Evolutionary conservation across 148 eudicot genomes (phyloP).

Genomic region (Nepenthes gracilis): DNA sequence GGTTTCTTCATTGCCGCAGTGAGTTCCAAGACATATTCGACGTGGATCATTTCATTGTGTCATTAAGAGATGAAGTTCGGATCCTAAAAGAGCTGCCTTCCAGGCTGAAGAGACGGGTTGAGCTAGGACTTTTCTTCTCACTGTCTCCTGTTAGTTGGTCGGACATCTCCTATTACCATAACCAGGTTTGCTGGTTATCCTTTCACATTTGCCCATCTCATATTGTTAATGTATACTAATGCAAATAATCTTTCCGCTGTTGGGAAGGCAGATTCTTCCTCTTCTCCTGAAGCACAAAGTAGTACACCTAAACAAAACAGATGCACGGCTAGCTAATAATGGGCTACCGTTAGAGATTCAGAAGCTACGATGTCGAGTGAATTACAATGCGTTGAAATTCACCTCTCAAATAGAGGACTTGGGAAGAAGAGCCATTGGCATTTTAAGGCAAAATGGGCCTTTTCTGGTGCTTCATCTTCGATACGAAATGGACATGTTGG

Average conservation of each 20-base stretch:
- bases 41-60: constrained; percentile 30
- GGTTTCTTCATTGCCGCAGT: constrained; percentile 6
- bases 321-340: constrained; percentile 34
- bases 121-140: constrained; percentile 13
- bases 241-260: not conserved
- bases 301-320: constrained; percentile 27
- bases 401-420: constrained; percentile 20
- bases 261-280: constrained; percentile 23
- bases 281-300: constrained; percentile 16
- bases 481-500: constrained; percentile 45
- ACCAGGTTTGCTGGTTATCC: constrained; percentile 6
- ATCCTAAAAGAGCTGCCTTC: constrained; percentile 30
- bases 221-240: not conserved
- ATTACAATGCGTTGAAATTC: constrained; percentile 18
- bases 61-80: constrained; percentile 29
- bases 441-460: constrained; percentile 21
- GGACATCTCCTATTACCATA: constrained; percentile 22
- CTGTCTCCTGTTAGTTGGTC: constrained; percentile 46
- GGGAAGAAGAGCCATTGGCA: constrained; percentile 18
- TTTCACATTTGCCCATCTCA: not conserved
- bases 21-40: constrained; percentile 39
- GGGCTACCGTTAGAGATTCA: constrained; percentile 28
- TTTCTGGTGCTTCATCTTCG: constrained; percentile 31
- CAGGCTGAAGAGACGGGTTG: constrained; percentile 15
- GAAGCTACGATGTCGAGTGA: constrained; percentile 27